Conservation (phyloP, 768 basidiomycete genomes). For the Lactarius sp. region DNA sequence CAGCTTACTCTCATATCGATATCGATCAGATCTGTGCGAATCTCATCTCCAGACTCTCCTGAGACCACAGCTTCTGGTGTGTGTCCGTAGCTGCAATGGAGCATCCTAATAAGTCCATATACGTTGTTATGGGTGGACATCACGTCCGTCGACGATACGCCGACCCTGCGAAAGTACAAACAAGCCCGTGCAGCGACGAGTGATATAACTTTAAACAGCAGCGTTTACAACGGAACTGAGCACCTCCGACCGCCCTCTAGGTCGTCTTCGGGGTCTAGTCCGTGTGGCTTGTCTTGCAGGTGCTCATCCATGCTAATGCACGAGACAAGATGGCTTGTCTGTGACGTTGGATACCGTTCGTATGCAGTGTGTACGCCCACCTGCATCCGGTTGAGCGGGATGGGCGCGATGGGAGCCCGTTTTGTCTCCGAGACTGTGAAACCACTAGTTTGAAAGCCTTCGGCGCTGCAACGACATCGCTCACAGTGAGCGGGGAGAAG, state of each 20-base stretch:
- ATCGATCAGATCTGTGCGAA: too few species aligned
- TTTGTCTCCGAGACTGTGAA: not conserved
- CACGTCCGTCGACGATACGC: not conserved
- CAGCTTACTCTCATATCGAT: too few species aligned
- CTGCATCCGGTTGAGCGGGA: slow-evolving; percentile 2
- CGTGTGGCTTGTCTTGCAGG: not conserved
- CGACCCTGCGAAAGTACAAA: not conserved
- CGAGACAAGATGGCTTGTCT: not conserved
- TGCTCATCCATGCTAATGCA: not conserved
- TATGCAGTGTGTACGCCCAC: slow-evolving; percentile 3
- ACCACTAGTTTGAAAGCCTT: not conserved
- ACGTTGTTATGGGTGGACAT: not conserved
- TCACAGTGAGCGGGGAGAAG: not conserved
- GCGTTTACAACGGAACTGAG: not conserved
- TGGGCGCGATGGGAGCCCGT: not conserved
- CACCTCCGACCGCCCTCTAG: not conserved
- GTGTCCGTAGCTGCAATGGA: not conserved
- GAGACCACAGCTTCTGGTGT: too few species aligned
- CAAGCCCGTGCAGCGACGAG: not conserved
- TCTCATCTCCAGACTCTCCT: too few species aligned
- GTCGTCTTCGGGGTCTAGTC: not conserved
- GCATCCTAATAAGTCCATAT: not conserved
- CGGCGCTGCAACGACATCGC: not conserved
- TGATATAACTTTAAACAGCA: not conserved
- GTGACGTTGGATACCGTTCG: not conserved